Evolutionary conservation across 2,329 filamentous ascomycete genomes (phyloP), one percentile per base, ranked within the genome.

Genomic region (Kalmusia sp.): DNA sequence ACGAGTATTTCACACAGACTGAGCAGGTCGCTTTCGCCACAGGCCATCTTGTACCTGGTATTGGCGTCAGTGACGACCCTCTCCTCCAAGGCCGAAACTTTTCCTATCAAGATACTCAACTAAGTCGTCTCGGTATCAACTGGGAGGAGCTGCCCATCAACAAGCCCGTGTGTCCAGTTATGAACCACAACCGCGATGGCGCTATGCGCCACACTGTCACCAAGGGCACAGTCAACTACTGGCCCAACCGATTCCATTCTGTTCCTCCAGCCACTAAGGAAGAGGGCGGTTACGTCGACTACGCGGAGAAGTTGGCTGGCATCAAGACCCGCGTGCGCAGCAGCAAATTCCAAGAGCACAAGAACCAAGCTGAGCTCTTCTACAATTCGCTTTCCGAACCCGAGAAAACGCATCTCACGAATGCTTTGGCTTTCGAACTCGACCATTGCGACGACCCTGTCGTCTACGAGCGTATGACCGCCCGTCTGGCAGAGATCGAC

Each of bases 1-100:
- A 93, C 58, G 90, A 96, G 68, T 95, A 84, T 77, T 95, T 95
- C 75, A 80, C 90, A 0, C 84, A 95, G 73, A 92, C 87, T 0
- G 91, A 96, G 77, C 91, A 96, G 74, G 85, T 87, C 1, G 90
- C 91, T 1, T 96, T 95, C 74, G 92, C 88, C 67, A 93, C 91
- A 1, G 83, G 85, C 50, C 91, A 96, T 61, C 77, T 95, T 43
- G 88, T 95, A 0, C 89, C 89, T 0, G 90, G 90, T 21, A 88
- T 93, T 53, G 89, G 89, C 12, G 88, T 89, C 69, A 90, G 88
- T 0, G 85, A 92, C 55, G 90, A 93, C 57, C 90, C 90, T 2
- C 80, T 93, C 2, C 75, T 85, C 3, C 88, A 92, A 68, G 90
- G 89, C 27, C 85, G 90, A 28, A 92, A 91, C 76, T 85, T 85